Conservation (phyloP, 768 basidiomycete genomes). For the Tricholomella constricta region DNA sequence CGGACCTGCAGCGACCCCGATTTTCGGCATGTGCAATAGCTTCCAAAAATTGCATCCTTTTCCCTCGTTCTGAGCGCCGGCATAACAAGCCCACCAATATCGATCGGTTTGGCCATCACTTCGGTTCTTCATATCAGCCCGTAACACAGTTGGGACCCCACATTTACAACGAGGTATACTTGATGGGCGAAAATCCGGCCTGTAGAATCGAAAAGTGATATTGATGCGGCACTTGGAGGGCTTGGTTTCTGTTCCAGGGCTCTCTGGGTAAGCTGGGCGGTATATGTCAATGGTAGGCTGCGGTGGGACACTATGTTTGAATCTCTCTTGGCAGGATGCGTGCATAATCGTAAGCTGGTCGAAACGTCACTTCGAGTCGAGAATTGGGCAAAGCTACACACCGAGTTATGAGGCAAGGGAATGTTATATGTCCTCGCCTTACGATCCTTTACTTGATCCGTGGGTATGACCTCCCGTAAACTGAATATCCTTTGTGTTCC, state of each 20-base stretch:
- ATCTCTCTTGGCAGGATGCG: conserved; percentile 78
- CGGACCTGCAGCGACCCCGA: conserved; percentile 48
- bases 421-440: conserved; percentile 75
- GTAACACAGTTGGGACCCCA: conserved; percentile 65
- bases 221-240: conserved; percentile 76
- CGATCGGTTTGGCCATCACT: conserved; percentile 52
- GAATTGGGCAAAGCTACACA: conserved; percentile 32
- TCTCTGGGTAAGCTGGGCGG: conserved; percentile 53
- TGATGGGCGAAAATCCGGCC: conserved; percentile 73
- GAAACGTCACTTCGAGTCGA: conserved; percentile 1
- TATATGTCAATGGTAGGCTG: conserved; percentile 73
- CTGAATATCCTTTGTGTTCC: conserved; percentile 73
- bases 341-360: conserved; percentile 83
- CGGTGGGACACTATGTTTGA: conserved; percentile 80
- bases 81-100: conserved; percentile 85
- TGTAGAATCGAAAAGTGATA: conserved; percentile 84
- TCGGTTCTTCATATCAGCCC: conserved; percentile 80
- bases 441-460: conserved; percentile 55
- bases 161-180: conserved; percentile 76
- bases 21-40: conserved; percentile 73
- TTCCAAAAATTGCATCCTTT: conserved; percentile 80
- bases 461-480: conserved; percentile 75
- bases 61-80: conserved; percentile 81
- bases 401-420: conserved; percentile 78
- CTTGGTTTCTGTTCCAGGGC: conserved; percentile 32